phyloP scores from a whole-genome alignment of 2,329 filamentous ascomycete species.

The Clonostachys rosea region DNA sequence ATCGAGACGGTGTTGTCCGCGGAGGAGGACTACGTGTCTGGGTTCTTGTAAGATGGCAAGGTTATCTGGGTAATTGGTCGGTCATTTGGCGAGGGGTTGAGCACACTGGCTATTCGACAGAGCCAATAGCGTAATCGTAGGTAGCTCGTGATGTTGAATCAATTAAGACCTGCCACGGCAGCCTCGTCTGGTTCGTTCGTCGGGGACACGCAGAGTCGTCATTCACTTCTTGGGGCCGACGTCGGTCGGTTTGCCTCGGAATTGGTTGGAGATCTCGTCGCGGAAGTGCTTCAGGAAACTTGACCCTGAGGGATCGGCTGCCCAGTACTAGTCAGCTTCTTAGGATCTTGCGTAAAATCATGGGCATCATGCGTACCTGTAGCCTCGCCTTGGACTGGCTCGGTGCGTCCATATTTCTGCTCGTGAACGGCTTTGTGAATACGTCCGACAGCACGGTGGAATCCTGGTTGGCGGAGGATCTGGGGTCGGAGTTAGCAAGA shows the following conservation, averaged over 20 bases:
- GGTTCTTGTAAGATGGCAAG: too few relatives aligned
- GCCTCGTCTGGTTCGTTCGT: too few relatives aligned
- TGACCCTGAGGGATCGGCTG: neutral
- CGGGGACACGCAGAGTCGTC: too few relatives aligned
- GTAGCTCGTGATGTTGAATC: too few relatives aligned
- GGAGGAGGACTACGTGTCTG: neutral
- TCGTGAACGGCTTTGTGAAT: conserved; percentile 47
- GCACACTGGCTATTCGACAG: too few relatives aligned
- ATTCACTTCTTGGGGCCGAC: neutral
- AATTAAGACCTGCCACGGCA: too few relatives aligned
- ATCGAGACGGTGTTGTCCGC: neutral
- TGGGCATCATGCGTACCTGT: conserved; percentile 27
- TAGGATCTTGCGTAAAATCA: neutral
- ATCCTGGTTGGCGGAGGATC: conserved; percentile 45
- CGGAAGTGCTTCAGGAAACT: conserved; percentile 41
- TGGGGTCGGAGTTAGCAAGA: conserved; percentile 9
- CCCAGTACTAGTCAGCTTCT: neutral
- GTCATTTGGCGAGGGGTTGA: too few relatives aligned
- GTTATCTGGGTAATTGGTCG: too few relatives aligned
- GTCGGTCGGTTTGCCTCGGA: conserved; percentile 24
- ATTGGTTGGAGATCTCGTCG: conserved; percentile 46
- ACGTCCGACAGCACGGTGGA: conserved; percentile 46
- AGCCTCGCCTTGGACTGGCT: conserved; percentile 47
- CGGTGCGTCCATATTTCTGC: conserved; percentile 38
- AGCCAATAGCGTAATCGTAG: too few relatives aligned